Conservation (phyloP, 352 stramenopile species). For the Phytopythium aichiense region DNA sequence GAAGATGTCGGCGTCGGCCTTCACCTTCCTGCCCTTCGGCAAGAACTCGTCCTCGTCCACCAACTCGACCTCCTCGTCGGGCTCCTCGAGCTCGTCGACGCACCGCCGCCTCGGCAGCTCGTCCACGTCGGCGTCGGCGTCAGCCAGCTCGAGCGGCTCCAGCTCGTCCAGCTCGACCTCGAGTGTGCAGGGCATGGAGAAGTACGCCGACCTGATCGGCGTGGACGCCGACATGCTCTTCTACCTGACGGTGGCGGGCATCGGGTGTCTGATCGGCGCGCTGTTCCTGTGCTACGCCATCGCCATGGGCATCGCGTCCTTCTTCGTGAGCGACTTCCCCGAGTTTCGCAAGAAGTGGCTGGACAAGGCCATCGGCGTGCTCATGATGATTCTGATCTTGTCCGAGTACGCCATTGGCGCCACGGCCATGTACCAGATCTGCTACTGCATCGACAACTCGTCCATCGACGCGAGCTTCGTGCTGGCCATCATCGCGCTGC, state of each 20-base stretch:
- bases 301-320: slow-evolving; percentile 40
- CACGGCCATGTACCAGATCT: slow-evolving; percentile 84
- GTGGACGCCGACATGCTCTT: slow-evolving; percentile 78
- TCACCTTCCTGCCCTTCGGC: slow-evolving; percentile 66
- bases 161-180: slow-evolving; percentile 17
- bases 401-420: slow-evolving; percentile 82
- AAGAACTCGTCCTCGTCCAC: slow-evolving; percentile 23
- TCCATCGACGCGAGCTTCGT: slow-evolving; percentile 54
- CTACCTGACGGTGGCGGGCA: slow-evolving; percentile 69
- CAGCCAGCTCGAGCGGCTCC: slow-evolving; percentile 16
- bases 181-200: slow-evolving; percentile 71
- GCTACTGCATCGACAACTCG: slow-evolving; percentile 66
- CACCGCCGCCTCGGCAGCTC: slow-evolving; percentile 30
- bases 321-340: slow-evolving; percentile 49
- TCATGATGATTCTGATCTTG: slow-evolving; percentile 84
- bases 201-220: slow-evolving; percentile 69
- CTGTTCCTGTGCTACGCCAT: slow-evolving; percentile 47
- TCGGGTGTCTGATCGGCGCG: slow-evolving; percentile 37
- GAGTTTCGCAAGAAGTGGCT: slow-evolving; percentile 67
- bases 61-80: slow-evolving; percentile 7
- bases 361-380: slow-evolving; percentile 71
- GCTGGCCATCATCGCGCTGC: slow-evolving; percentile 56
- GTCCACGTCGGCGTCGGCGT: slow-evolving; percentile 8
- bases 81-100: slow-evolving; percentile 5
- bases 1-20: slow-evolving; percentile 56